Evolutionary conservation across 2,329 filamentous ascomycete genomes (phyloP).

Genomic region (Verticillium nonalfalfae): DNA sequence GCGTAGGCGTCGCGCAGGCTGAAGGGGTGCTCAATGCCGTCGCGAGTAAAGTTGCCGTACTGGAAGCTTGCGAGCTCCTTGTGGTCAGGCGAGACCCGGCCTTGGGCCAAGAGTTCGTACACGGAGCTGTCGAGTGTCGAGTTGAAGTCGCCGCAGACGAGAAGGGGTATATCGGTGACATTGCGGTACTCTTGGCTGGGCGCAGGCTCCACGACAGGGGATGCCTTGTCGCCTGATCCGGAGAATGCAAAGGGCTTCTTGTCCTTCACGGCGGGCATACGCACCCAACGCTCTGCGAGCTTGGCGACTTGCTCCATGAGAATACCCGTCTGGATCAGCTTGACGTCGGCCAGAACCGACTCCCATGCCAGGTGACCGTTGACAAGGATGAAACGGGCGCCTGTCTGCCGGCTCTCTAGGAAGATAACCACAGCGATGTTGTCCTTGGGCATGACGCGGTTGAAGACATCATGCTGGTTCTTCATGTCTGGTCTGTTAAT

Average conservation of each 20-base stretch:
- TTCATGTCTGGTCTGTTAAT: conserved; percentile 97
- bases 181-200: conserved; percentile 83
- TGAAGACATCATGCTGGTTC: conserved; percentile 95
- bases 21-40: conserved; percentile 93
- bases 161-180: conserved; percentile 80
- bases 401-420: conserved; percentile 85
- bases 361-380: conserved; percentile 98
- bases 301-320: conserved; percentile 88
- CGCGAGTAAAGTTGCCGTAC: conserved; percentile 87
- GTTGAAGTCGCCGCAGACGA: conserved; percentile 96
- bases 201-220: conserved; percentile 55
- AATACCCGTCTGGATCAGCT: conserved; percentile 92
- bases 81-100: conserved; percentile 72
- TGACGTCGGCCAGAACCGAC: conserved; percentile 83
- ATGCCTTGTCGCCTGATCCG: conserved; percentile 30
- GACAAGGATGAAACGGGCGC: conserved; percentile 85
- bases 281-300: conserved; percentile 77
- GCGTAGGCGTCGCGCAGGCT: conserved; percentile 86
- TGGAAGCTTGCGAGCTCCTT: conserved; percentile 72
- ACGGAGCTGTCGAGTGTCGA: conserved; percentile 82
- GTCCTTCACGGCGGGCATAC: conserved; percentile 74
- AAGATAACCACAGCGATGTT: conserved; percentile 91
- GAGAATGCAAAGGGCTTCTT: conserved; percentile 54
- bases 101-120: conserved; percentile 81
- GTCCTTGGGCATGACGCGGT: conserved; percentile 96